Percentiles rank a stretch among this genome's conserved stretches.
phyloP scores from a whole-genome alignment of 2,329 filamentous ascomycete species.

The Claviceps monticola region DNA sequence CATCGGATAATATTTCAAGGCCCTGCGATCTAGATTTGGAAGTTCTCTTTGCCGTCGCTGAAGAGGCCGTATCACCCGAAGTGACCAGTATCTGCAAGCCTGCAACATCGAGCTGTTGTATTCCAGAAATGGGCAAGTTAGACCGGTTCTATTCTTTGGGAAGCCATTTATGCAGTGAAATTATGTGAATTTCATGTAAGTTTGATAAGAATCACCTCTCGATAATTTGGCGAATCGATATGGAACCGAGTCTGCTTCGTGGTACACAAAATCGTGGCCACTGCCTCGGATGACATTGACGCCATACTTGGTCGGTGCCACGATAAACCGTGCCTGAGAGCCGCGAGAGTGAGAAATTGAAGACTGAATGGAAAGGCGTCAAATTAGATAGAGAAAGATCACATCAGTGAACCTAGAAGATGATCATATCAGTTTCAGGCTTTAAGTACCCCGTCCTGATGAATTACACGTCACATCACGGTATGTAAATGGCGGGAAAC shows the following conservation, averaged over 20 bases:
- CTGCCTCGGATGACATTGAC: slow-evolving; percentile 35
- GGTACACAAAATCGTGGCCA: slow-evolving; percentile 43
- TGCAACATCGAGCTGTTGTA: slow-evolving; percentile 49
- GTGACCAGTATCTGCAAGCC: slow-evolving; percentile 57
- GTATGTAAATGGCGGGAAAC: not conserved
- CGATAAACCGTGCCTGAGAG: no score
- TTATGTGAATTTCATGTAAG: not conserved
- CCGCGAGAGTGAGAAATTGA: not conserved
- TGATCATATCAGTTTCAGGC: not conserved
- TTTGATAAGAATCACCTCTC: slow-evolving; percentile 31
- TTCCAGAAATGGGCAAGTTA: not conserved
- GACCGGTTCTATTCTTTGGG: no score
- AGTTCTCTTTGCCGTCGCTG: slow-evolving; percentile 37
- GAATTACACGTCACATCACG: not conserved
- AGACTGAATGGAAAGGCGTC: not conserved
- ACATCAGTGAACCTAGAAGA: not conserved
- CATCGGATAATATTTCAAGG: slow-evolving; percentile 56
- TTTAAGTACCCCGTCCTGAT: not conserved
- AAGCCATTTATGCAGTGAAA: no score
- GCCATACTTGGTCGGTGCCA: slow-evolving; percentile 21
- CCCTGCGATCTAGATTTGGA: slow-evolving; percentile 29
- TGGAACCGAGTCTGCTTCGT: slow-evolving; percentile 57
- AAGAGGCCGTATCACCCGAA: slow-evolving; percentile 23
- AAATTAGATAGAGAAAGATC: not conserved
- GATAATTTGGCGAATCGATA: slow-evolving; percentile 39